phyloP scores from a whole-genome alignment of 1,284 basidiomycete genomes.

The Papiliotrema nemorosa region DNA sequence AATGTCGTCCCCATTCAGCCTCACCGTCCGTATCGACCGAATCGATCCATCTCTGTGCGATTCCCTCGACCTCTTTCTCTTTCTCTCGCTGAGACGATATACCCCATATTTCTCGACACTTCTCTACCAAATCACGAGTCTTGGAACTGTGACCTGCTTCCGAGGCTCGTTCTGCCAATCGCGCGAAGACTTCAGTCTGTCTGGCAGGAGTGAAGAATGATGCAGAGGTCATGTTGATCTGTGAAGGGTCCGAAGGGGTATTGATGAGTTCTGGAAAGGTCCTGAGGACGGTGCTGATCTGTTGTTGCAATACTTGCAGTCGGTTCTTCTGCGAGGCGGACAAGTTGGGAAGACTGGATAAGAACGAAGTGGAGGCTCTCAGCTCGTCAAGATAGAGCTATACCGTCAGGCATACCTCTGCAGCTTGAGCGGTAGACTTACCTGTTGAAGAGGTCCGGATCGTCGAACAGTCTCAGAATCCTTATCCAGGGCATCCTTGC shows the following conservation, averaged over 20 bases:
- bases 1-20: conserved; percentile 8
- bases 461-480: conserved; percentile 33
- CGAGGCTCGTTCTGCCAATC: conserved; percentile 18
- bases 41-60: conserved; percentile 32
- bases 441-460: conserved; percentile 35
- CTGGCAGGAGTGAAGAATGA: conserved; percentile 35
- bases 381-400: conserved; percentile 43
- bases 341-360: conserved; percentile 22
- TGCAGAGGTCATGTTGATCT: not conserved
- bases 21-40: conserved; percentile 28
- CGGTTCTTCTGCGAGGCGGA: conserved; percentile 22
- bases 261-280: conserved; percentile 30
- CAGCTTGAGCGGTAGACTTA: conserved; percentile 8
- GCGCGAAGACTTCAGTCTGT: conserved; percentile 29
- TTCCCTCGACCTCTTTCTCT: conserved; percentile 33
- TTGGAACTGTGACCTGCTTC: conserved; percentile 18
- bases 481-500: conserved; percentile 23
- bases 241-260: conserved; percentile 1
- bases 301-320: conserved; percentile 20
- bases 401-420: not conserved
- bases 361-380: conserved; percentile 25
- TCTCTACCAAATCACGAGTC: conserved; percentile 38
- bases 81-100: conserved; percentile 31
- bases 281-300: conserved; percentile 17
- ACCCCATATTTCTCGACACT: conserved; percentile 43